Percentiles rank a stretch among this genome's conserved stretches.
phyloP scores from a whole-genome alignment of 2,329 filamentous ascomycete species.

The Coniochaeta sp. region DNA sequence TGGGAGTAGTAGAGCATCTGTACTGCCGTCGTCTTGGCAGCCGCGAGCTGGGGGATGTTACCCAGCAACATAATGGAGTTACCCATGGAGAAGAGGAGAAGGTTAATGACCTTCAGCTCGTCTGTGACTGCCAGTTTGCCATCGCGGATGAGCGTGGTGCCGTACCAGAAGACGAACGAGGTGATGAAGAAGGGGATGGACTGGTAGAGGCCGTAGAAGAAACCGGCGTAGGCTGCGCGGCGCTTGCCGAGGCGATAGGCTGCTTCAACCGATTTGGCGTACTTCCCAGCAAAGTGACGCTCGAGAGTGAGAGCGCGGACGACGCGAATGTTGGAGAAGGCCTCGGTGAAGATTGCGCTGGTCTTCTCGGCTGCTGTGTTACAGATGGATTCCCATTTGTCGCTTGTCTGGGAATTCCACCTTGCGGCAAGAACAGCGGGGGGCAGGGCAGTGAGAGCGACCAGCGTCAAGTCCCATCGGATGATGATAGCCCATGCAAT shows the following conservation, averaged over 20 bases:
- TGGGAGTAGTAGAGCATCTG: conserved; percentile 64
- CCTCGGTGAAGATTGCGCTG: conserved; percentile 61
- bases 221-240: conserved; percentile 59
- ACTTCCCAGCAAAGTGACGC: conserved; percentile 58
- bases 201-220: conserved; percentile 73
- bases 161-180: conserved; percentile 80
- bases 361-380: conserved; percentile 55
- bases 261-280: conserved; percentile 39
- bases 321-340: conserved; percentile 70
- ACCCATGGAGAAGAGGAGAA: conserved; percentile 77
- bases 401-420: conserved; percentile 56
- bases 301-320: conserved; percentile 72
- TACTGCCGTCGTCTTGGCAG: conserved; percentile 63
- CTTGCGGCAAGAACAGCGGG: conserved; percentile 59
- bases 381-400: conserved; percentile 63
- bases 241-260: conserved; percentile 56
- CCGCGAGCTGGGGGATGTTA: conserved; percentile 73
- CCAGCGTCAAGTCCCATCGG: conserved; percentile 74
- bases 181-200: conserved; percentile 63
- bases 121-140: conserved; percentile 39
- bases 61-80: conserved; percentile 62
- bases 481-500: conserved; percentile 66
- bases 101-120: conserved; percentile 68
- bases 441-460: conserved; percentile 62
- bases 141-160: conserved; percentile 54